Evolutionary conservation across 1,284 basidiomycete species (phyloP).

Genomic region (Porodaedalea pini): DNA sequence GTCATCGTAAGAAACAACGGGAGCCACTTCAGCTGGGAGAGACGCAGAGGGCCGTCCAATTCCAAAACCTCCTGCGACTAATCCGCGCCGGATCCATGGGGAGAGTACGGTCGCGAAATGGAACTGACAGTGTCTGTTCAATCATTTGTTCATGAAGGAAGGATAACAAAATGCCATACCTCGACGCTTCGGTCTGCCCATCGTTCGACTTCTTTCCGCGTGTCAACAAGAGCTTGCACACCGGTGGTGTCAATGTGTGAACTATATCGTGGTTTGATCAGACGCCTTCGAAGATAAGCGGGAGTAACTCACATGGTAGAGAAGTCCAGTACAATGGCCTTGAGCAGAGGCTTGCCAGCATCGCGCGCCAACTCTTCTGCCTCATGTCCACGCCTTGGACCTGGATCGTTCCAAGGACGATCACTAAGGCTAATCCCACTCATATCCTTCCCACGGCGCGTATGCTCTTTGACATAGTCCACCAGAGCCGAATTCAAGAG

Average conservation of each 20-base stretch:
- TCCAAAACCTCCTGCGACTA: slow-evolving; percentile 87
- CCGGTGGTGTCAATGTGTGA: slow-evolving; percentile 85
- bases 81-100: slow-evolving; percentile 90
- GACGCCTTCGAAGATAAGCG: neutral
- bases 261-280: slow-evolving; percentile 32
- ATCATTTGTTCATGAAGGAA: neutral
- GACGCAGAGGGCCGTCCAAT: slow-evolving; percentile 44
- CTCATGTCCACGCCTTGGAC: slow-evolving; percentile 52
- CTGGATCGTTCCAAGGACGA: slow-evolving; percentile 94
- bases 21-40: slow-evolving; percentile 62
- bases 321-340: slow-evolving; percentile 91
- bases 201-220: slow-evolving; percentile 80
- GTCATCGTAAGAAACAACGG: slow-evolving; percentile 63
- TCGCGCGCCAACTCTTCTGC: slow-evolving; percentile 51
- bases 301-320: slow-evolving; percentile 64
- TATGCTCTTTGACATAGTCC: slow-evolving; percentile 76
- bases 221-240: slow-evolving; percentile 88
- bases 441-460: slow-evolving; percentile 76
- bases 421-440: slow-evolving; percentile 61
- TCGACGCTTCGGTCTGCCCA: slow-evolving; percentile 83
- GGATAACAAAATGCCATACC: slow-evolving; percentile 37
- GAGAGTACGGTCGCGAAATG: slow-evolving; percentile 88
- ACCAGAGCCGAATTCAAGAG: slow-evolving; percentile 76
- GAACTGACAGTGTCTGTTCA: slow-evolving; percentile 46
- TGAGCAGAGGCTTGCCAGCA: slow-evolving; percentile 62